Base-by-base conservation (phyloP, 2,329 filamentous ascomycete genomes). In the Parastagonospora avenae region DNA sequence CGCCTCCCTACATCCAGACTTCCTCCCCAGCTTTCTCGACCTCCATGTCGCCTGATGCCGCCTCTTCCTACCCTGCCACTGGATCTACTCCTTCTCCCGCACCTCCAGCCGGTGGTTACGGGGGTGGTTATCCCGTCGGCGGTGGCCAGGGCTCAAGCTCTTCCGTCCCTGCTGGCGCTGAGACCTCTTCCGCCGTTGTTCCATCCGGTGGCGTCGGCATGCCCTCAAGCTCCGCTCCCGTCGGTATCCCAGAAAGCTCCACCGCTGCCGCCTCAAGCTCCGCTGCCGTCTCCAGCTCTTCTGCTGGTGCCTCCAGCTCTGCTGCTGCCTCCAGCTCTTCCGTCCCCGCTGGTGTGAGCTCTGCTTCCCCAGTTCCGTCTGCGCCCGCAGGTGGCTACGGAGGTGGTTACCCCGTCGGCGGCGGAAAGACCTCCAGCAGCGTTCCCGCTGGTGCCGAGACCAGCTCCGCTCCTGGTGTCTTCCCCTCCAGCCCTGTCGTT, bases 361-460 rank as follows among this genome's bases (percentile, higher is more conserved):
- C 33, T 9, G 33, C 16, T 41, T 7, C 39, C 8, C 39, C 39
- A n/a, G 24, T 19, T 40, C 10, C 52, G 15, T 49, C 59, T 27
- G 45, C 46, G 5, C 48, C 55, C n/a, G 48, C 50, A 16, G 50
- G 46, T 11, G 52, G 57, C 37, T 52, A 52, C 29, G 48, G 52
- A 30, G 39, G 30, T 15, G 48, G 49, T 15, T 47, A 41, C 45
- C 36, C 30, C 14, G 29, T 32, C 57, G 10, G n/a, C 19, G 12
- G 42, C 74, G 31, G 9, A 14, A 32, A 12, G 4, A 12, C 31
- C 16, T 45, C 42, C 27, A 29, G 24, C 24, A 30, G 16, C 11
- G 42, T 37, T 14, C 42, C 42, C 31, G 35, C 11, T 24, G 42
- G 12, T 24, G 19, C 19, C 19, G 12, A 60, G 70, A 32, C 36